Base-by-base conservation (phyloP, 176 grass and related monocot species). In the Oryza coarctata region DNA sequence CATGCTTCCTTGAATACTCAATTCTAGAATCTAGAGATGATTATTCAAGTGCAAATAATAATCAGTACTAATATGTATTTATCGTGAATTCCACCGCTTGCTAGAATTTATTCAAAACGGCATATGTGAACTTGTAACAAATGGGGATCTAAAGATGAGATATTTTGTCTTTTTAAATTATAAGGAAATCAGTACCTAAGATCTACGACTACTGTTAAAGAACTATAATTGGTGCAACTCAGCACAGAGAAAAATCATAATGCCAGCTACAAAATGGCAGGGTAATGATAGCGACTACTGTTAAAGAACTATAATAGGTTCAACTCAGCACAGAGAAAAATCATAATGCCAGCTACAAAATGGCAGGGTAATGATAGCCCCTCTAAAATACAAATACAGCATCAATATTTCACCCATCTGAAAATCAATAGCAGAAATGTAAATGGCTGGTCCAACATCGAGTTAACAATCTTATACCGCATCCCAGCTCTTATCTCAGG, bases 21-120 rank as follows among this genome's bases (percentile, higher is more conserved):
- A 82, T 71, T 32, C 30, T 31, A 35, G 14, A 4, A 15, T 12
- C 18, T 44, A 58, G 55, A 44, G 44, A 55, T n/a, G 26, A 73
- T 34, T 50, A 66, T 12, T 73, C 57, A 58, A 82, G 50, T 31
- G 18, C 50, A 87, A n/a, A 72, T 5, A 39, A 71, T 26, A 71
- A 66, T 38, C 41, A 35, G n/a, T 67, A 67, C 13, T 72, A n/a
- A n/a, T n/a, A 29, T 67, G 11, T 45, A 79, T 41, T 66, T 74
- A 49, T 10, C 36, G 60, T 47, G 64, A 38, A 14, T 20, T 29
- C 5, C n/a, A 44, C n/a, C 13, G 12, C 41, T 75, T 69, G 28
- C 13, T 9, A 20, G 49, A 75, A 61, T 40, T 39, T 23, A 66
- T 78, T 66, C 17, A 52, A 83, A 67, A 29, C 20, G 60, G 30